A percentile compares a stretch with the other conserved stretches of the same genome.
Evolutionary conservation across 805 yeast genomes (phyloP).

Genomic region (Wickerhamiella siamensis): DNA sequence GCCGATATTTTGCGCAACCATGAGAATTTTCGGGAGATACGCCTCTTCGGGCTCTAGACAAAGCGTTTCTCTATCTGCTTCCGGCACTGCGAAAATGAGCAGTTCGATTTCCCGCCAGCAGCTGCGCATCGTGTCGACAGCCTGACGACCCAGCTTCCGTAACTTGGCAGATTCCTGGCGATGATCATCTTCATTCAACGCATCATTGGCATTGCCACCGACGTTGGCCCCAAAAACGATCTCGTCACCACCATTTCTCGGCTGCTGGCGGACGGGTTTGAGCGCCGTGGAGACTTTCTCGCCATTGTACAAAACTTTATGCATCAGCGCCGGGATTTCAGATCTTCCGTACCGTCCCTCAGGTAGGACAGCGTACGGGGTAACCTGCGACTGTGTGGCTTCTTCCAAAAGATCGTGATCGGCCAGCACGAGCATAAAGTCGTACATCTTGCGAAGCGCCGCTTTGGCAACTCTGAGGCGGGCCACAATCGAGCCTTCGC

Average conservation of each 20-base stretch:
- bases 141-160: constrained; percentile 7
- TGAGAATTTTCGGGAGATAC: constrained; percentile 5
- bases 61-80: neutral
- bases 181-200: constrained; percentile 3
- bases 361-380: constrained; percentile 7
- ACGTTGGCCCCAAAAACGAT: neutral
- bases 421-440: constrained; percentile 16
- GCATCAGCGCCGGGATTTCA: neutral
- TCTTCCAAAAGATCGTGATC: constrained; percentile 13
- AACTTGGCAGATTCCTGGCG: constrained; percentile 2
- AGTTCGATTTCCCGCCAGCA: constrained; percentile 8
- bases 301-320: neutral
- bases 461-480: constrained; percentile 13
- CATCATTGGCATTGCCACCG: constrained; percentile 1
- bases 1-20: neutral
- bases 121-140: constrained; percentile 2
- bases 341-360: constrained; percentile 9
- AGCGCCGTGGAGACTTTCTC: neutral
- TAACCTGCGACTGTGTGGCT: neutral
- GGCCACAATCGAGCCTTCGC: constrained; percentile 8
- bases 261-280: neutral
- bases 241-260: neutral
- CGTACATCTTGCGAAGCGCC: constrained; percentile 16
- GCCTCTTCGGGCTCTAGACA: neutral
- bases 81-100: constrained; percentile 4